Percentiles rank a stretch among this genome's conserved stretches.
These are phyloP conservation scores for Cladosporium sp. DNA, from an alignment of 2,329 filamentous ascomycete genomes.

Conservation along the genomic window DNA sequence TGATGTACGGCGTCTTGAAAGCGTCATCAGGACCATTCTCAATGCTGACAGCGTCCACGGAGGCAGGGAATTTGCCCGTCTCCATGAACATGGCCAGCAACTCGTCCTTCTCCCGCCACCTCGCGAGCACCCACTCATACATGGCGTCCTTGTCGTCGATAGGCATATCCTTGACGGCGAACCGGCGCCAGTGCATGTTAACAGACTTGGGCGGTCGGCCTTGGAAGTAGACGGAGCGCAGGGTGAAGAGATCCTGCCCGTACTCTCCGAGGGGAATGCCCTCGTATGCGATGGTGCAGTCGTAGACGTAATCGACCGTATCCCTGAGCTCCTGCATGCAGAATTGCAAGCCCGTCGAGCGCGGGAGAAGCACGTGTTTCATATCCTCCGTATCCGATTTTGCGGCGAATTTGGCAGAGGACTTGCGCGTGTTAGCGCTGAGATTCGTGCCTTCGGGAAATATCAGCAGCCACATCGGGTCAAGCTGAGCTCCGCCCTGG, in stretches of 20 bases:
- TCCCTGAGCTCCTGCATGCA: slow-evolving; percentile 71
- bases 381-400: slow-evolving; percentile 68
- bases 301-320: slow-evolving; percentile 78
- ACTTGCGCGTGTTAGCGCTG: slow-evolving; percentile 65
- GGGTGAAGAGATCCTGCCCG: slow-evolving; percentile 81
- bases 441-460: slow-evolving; percentile 87
- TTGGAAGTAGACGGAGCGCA: slow-evolving; percentile 81
- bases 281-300: slow-evolving; percentile 94
- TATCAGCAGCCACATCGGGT: slow-evolving; percentile 84
- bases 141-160: slow-evolving; percentile 69
- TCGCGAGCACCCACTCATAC: slow-evolving; percentile 72
- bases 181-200: slow-evolving; percentile 94
- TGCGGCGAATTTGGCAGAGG: slow-evolving; percentile 70
- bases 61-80: slow-evolving; percentile 78
- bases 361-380: slow-evolving; percentile 68
- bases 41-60: slow-evolving; percentile 39
- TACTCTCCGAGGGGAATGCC: slow-evolving; percentile 78
- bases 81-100: slow-evolving; percentile 71
- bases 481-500: slow-evolving; percentile 22
- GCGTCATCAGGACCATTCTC: slow-evolving; percentile 27
- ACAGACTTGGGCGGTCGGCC: slow-evolving; percentile 89
- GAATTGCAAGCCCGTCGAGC: slow-evolving; percentile 76
- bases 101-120: slow-evolving; percentile 90
- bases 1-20: slow-evolving; percentile 41
- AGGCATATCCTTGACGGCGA: slow-evolving; percentile 74